These are phyloP conservation scores for Parmales sp. DNA, from an alignment of 108 stramenopile genomes.

Conservation along the genomic window DNA sequence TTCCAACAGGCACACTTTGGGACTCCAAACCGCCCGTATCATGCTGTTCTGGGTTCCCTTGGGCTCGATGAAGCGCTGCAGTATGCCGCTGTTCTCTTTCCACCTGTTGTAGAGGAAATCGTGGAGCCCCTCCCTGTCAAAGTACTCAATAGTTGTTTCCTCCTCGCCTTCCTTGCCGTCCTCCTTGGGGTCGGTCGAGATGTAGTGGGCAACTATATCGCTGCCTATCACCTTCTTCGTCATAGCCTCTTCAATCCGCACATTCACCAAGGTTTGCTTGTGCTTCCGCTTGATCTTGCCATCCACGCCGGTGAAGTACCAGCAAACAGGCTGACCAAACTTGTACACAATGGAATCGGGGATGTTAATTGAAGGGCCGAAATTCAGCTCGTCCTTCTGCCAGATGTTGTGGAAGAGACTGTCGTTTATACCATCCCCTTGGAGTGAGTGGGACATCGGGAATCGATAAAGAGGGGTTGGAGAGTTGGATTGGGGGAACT, in stretches of 20 bases:
- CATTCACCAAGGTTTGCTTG: slow-evolving; percentile 62
- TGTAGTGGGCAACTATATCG: slow-evolving; percentile 70
- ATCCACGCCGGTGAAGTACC: slow-evolving; percentile 70
- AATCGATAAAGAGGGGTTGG: too few species aligned
- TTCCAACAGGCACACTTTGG: slow-evolving; percentile 68
- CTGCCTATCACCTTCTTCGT: slow-evolving; percentile 37
- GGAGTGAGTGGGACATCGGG: slow-evolving; percentile 33
- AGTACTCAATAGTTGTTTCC: slow-evolving; percentile 60
- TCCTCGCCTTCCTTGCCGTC: slow-evolving; percentile 16
- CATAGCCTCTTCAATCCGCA: slow-evolving; percentile 66
- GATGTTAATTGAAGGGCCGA: slow-evolving; percentile 40
- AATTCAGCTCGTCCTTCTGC: slow-evolving; percentile 53
- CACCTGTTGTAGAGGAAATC: slow-evolving; percentile 54
- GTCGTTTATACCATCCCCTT: slow-evolving; percentile 63
- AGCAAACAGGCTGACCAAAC: slow-evolving; percentile 64
- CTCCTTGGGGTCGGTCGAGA: slow-evolving; percentile 23
- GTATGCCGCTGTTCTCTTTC: slow-evolving; percentile 61
- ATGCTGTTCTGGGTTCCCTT: slow-evolving; percentile 47
- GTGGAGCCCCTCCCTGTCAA: slow-evolving; percentile 45
- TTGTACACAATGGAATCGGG: slow-evolving; percentile 76
- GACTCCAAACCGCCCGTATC: slow-evolving; percentile 64
- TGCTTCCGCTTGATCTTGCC: slow-evolving; percentile 64
- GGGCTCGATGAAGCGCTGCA: slow-evolving; percentile 68
- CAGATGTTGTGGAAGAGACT: slow-evolving; percentile 57
- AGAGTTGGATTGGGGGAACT: too few species aligned